Percentiles rank a stretch among this genome's conserved stretches.
phyloP scores from a whole-genome alignment of 2,329 filamentous ascomycete species.

The Pseudogymnoascus sp. region DNA sequence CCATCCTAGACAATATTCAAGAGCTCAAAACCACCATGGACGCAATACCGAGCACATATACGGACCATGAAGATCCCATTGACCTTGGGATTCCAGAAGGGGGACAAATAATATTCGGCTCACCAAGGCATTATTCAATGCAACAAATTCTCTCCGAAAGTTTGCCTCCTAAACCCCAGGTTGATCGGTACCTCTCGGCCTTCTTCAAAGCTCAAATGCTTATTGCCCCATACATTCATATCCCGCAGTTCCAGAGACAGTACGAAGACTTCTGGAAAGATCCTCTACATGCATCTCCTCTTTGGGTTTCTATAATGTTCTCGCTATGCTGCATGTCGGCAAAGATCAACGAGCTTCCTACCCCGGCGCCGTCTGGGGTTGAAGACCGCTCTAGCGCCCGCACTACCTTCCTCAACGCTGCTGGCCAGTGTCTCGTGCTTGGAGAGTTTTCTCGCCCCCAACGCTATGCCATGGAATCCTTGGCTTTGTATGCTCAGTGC shows the following conservation, averaged over 20 bases:
- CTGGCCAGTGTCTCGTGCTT: constrained; percentile 20
- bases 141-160: constrained; percentile 15
- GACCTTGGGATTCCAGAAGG: not conserved
- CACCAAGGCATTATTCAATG: constrained; percentile 11
- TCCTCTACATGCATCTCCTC: constrained; percentile 12
- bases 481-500: constrained; percentile 20
- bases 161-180: constrained; percentile 16
- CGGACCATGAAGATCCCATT: not conserved
- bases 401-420: constrained; percentile 13
- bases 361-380: not conserved
- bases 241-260: constrained; percentile 18
- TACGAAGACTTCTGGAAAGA: constrained; percentile 19
- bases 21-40: constrained; percentile 13
- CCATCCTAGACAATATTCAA: constrained; percentile 20
- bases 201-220: constrained; percentile 17
- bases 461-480: constrained; percentile 18
- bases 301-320: constrained; percentile 22
- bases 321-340: constrained; percentile 18
- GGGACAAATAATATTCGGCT: constrained; percentile 17
- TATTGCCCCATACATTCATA: constrained; percentile 19
- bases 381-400: not conserved
- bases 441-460: constrained; percentile 22
- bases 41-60: constrained; percentile 1
- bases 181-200: constrained; percentile 17
- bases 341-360: not conserved